Evolutionary conservation across 352 stramenopile species (phyloP), one percentile per base, ranked within the genome.

Genomic region (Phytophthora sansomeana): DNA sequence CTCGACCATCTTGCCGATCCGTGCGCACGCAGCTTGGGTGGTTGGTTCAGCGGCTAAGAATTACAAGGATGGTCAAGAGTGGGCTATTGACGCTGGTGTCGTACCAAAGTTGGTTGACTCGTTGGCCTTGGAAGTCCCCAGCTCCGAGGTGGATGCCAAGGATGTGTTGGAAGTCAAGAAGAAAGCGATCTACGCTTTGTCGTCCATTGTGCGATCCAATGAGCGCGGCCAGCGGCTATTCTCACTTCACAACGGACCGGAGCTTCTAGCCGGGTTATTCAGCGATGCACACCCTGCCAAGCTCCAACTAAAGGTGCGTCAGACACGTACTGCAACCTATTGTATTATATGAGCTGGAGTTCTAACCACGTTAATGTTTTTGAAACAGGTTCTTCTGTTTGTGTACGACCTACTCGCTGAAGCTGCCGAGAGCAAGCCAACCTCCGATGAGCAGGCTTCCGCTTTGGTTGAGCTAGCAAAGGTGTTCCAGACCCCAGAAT

Each of bases 1-100:
- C 68, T 77, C 86, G 38, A 89, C 83, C 3, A 83, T 80, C 42
- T 70, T 93, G 21, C 69, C 74, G 5, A 69, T 96, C 35, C 84
- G 84, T 10, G 78, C 84, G 2, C 60, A 73, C 42, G 83, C 84
- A 0, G 77, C 83, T 10, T 96, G 87, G 87, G 58, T 96, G 7
- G 64, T 93, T 51, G 87, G 86, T 21, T 93, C 74, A 26, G 87
- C 87, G 1, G 79, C 83, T 17, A 96, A 96, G 69, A 92, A 93
- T 69, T 96, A 92, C 70, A 78, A 85, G 35, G 85, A 96, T 41
- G 87, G 81, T 0, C 86, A 96, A 58, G 75, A 88, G 39, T 96
- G 85, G 87, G 83, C 83, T 24, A 91, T 94, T 43, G 81, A 90
- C 54, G 78, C 83, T 3, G 87, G 87, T 16, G 78, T 77, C 16